These are phyloP conservation scores for Coemansia sp. DNA, from an alignment of 192 early-diverging fungal genomes.

Conservation along the genomic window DNA sequence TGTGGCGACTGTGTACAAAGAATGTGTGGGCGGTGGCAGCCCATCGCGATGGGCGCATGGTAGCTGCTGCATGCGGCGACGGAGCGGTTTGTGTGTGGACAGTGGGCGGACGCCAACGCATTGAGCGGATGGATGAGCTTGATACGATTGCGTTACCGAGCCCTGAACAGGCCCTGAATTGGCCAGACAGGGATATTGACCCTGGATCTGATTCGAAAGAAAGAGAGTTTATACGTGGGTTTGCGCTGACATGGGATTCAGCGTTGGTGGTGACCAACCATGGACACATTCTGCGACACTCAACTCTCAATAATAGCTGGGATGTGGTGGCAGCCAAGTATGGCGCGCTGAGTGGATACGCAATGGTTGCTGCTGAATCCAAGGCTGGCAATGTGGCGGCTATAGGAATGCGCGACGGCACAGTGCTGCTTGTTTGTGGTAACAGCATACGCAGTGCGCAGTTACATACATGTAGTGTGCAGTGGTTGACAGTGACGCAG, in stretches of 20 bases:
- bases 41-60: conserved; percentile 37
- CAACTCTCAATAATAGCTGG: background rate
- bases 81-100: conserved; percentile 73
- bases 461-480: background rate
- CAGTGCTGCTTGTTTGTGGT: background rate
- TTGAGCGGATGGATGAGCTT: conserved; percentile 5
- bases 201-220: background rate
- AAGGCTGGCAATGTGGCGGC: background rate
- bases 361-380: conserved; percentile 2
- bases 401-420: background rate
- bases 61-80: conserved; percentile 82
- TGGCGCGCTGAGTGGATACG: background rate
- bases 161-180: background rate
- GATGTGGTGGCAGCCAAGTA: background rate
- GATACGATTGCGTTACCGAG: background rate
- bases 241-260: background rate
- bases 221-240: background rate
- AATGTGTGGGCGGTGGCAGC: conserved; percentile 82
- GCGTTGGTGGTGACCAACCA: background rate
- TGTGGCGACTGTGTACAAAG: conserved; percentile 63
- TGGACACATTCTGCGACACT: background rate
- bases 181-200: background rate
- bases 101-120: background rate
- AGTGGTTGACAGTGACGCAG: background rate
- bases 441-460: background rate